Evolutionary conservation across 2,329 filamentous ascomycete species (phyloP).

Genomic region (Beauveria medogensis): DNA sequence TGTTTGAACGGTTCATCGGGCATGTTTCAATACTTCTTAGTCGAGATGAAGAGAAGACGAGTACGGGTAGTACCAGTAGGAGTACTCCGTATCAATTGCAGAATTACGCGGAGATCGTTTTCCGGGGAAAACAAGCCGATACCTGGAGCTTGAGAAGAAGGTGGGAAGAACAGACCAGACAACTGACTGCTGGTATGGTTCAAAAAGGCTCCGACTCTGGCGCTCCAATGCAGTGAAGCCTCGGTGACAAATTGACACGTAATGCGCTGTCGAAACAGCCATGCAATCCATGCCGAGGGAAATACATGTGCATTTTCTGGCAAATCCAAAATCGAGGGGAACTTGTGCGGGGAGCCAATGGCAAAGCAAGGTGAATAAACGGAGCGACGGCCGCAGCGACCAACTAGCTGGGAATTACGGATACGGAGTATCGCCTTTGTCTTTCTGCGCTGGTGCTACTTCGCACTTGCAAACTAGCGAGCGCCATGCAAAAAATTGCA

Average conservation of each 20-base stretch:
- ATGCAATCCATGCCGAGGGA: too few species aligned
- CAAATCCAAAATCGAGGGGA: too few species aligned
- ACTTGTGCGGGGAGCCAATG: not conserved
- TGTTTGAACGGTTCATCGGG: not conserved
- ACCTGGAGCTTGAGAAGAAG: not conserved
- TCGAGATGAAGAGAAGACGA: not conserved
- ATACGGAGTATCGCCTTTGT: too few species aligned
- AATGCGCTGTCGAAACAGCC: not conserved
- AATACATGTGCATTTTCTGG: too few species aligned
- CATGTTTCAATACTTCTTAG: not conserved
- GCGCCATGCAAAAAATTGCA: too few species aligned
- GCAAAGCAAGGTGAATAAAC: too few species aligned
- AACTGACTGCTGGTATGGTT: not conserved
- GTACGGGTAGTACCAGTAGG: too few species aligned
- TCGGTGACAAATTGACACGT: slow-evolving; percentile 1
- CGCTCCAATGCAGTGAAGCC: not conserved
- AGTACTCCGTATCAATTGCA: not conserved
- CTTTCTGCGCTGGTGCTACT: too few species aligned
- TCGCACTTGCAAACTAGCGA: too few species aligned
- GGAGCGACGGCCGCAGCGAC: too few species aligned
- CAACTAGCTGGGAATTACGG: too few species aligned
- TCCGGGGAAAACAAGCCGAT: not conserved
- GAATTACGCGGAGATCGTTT: not conserved
- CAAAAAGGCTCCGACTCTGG: not conserved
- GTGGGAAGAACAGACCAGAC: not conserved